These are phyloP conservation scores for Neodidymelliopsis sp. DNA, from an alignment of 2,329 filamentous ascomycete species.

Conservation along the genomic window DNA sequence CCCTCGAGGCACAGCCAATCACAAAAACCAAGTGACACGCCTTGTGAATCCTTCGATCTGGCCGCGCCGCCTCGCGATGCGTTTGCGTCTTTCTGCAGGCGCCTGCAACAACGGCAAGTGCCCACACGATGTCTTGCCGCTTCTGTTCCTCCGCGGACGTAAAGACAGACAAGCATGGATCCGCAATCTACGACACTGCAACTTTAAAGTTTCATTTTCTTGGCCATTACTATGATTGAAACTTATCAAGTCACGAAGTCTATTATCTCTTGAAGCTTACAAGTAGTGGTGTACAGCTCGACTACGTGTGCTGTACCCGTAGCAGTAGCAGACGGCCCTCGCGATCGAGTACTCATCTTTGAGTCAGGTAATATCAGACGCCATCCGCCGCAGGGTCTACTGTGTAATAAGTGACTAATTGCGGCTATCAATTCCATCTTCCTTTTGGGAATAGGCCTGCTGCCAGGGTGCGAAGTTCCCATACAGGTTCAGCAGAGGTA, in stretches of 20 bases:
- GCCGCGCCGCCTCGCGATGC: not conserved
- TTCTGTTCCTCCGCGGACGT: not conserved
- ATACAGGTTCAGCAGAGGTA: not conserved
- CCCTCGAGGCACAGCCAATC: no score
- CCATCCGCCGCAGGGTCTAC: not conserved
- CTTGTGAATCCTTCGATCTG: slow-evolving; percentile 2
- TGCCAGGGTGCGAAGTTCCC: slow-evolving; percentile 1
- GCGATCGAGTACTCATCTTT: not conserved
- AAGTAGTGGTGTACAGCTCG: not conserved
- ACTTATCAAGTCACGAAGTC: not conserved
- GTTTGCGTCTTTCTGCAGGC: not conserved
- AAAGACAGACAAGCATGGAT: slow-evolving; percentile 2
- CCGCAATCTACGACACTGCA: not conserved
- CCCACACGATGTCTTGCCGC: slow-evolving; percentile 2
- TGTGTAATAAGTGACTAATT: not conserved
- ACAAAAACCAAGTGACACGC: not conserved
- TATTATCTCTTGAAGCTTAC: not conserved
- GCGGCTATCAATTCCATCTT: not conserved
- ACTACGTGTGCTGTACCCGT: not conserved
- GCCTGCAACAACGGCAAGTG: slow-evolving; percentile 1
- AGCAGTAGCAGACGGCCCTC: not conserved
- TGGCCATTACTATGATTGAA: slow-evolving; percentile 5
- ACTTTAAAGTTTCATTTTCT: slow-evolving; percentile 12
- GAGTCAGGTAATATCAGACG: not conserved
- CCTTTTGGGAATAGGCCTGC: not conserved